Percentiles rank a stretch among this genome's conserved stretches.
These are phyloP conservation scores for Fusarium illudens DNA, from an alignment of 2,329 filamentous ascomycete species.

Conservation along the genomic window DNA sequence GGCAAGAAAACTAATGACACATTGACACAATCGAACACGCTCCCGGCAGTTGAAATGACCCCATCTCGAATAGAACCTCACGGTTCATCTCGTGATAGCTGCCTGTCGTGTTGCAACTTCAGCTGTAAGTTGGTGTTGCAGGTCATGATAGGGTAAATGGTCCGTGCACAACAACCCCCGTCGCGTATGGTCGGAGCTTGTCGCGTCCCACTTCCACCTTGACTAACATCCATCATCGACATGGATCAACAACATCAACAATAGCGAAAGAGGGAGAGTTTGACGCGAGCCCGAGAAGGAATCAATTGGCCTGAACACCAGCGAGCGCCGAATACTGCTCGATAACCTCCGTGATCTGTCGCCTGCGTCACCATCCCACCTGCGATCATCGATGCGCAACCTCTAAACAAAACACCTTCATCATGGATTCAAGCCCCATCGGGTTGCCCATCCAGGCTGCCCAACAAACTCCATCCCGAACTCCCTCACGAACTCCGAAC, in stretches of 20 bases:
- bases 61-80: background rate
- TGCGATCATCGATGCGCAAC: conserved; percentile 6
- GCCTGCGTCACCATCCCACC: background rate
- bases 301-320: background rate
- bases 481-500: conserved; percentile 42
- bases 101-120: background rate
- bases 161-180: conserved; percentile 22
- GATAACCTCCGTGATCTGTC: background rate
- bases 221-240: conserved; percentile 26
- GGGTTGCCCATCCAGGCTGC: conserved; percentile 20
- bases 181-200: conserved; percentile 21
- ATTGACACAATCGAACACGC: background rate
- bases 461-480: conserved; percentile 23
- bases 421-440: conserved; percentile 28
- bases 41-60: background rate
- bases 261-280: background rate
- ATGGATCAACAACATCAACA: conserved; percentile 31
- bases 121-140: background rate
- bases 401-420: conserved; percentile 15
- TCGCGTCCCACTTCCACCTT: conserved; percentile 30
- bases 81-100: background rate
- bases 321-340: background rate
- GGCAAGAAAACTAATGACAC: background rate
- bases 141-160: conserved; percentile 7
- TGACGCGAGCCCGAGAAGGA: background rate